Percentiles rank a stretch among this genome's conserved stretches.
Conservation (phyloP, 2,329 filamentous ascomycete genomes). For the Botryotinia narcissicola region DNA sequence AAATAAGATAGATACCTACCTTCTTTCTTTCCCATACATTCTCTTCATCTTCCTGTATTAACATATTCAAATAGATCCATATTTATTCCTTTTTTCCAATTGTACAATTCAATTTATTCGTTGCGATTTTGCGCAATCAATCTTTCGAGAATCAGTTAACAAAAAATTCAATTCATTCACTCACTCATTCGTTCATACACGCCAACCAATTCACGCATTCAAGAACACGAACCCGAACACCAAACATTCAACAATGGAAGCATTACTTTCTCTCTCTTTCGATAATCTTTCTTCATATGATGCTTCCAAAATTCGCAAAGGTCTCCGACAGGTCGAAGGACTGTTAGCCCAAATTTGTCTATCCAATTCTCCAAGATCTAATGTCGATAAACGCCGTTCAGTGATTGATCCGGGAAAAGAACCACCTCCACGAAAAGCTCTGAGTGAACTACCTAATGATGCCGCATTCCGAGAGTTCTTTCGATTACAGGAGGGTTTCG, state of each 20-base stretch:
- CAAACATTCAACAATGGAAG: constrained; percentile 65
- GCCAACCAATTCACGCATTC: neutral
- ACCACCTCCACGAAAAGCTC: constrained; percentile 52
- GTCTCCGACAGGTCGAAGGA: constrained; percentile 88
- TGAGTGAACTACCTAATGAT: constrained; percentile 72
- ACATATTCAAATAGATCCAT: constrained; percentile 5
- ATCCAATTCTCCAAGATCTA: constrained; percentile 44
- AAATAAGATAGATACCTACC: neutral
- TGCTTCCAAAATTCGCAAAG: constrained; percentile 85
- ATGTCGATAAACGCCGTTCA: constrained; percentile 32
- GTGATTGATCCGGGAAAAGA: constrained; percentile 40
- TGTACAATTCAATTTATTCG: neutral
- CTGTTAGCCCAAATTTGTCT: constrained; percentile 93
- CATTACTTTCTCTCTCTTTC: constrained; percentile 86
- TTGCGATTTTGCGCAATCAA: constrained; percentile 21
- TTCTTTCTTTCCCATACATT: constrained; percentile 7
- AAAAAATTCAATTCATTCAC: neutral
- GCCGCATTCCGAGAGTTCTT: constrained; percentile 95
- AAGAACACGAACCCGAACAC: constrained; percentile 21
- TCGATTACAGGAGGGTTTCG: constrained; percentile 92
- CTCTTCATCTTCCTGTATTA: constrained; percentile 30
- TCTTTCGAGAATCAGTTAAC: constrained; percentile 17
- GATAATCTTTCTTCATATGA: constrained; percentile 84
- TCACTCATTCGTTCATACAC: constrained; percentile 4
- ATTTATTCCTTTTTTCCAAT: constrained; percentile 9